A percentile compares a stretch with the other conserved stretches of the same genome.
These are phyloP conservation scores for Oryza meridionalis DNA, from an alignment of 176 grass and related monocot genomes.

Conservation along the genomic window DNA sequence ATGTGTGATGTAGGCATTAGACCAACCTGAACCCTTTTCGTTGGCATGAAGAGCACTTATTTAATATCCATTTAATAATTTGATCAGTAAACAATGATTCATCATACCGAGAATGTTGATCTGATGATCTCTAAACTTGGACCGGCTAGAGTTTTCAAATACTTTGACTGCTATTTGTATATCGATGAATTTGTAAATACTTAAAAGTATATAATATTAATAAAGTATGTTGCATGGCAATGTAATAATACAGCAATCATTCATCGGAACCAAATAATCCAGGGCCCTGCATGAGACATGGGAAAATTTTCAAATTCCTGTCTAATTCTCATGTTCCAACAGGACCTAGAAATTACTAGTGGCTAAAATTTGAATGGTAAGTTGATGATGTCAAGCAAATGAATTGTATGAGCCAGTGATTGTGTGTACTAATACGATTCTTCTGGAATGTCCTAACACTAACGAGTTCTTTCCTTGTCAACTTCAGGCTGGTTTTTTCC, in stretches of 20 bases:
- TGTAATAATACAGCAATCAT: neutral
- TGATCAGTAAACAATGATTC: slow-evolving; percentile 16
- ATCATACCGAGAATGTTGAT: neutral
- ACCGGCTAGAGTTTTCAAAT: neutral
- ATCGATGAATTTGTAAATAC: neutral
- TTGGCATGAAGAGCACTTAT: slow-evolving; percentile 9
- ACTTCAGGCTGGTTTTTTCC: slow-evolving; percentile 83
- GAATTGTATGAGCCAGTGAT: neutral
- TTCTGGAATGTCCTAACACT: neutral
- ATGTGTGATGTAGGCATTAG: slow-evolving; percentile 47
- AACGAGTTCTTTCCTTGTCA: neutral
- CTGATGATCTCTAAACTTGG: neutral
- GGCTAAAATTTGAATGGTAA: neutral
- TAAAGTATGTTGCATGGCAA: neutral
- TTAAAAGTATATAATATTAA: neutral
- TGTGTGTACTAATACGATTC: neutral
- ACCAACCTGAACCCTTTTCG: neutral
- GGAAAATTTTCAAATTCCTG: neutral
- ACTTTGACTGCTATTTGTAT: neutral
- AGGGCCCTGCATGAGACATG: neutral
- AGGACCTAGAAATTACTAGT: neutral
- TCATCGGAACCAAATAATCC: neutral
- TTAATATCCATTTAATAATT: slow-evolving; percentile 23
- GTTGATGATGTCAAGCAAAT: neutral
- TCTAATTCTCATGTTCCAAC: neutral